Percentiles rank a stretch among this genome's conserved stretches.
Conservation (phyloP, 495 filamentous ascomycete genomes). For the Xylaria castorea region DNA sequence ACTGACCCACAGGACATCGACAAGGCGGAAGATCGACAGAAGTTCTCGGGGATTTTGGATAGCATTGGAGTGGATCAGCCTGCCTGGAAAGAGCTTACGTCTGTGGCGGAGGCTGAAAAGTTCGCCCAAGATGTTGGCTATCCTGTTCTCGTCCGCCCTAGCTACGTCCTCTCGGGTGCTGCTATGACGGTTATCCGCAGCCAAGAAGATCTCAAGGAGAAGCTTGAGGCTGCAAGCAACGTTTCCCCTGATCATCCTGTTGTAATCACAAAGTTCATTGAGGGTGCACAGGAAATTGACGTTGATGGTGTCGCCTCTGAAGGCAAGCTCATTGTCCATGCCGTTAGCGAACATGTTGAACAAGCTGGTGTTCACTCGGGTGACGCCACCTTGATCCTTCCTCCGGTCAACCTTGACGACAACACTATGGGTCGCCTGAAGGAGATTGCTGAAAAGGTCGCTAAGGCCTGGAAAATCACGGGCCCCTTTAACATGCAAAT, state of each 20-base stretch:
- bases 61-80: slow-evolving; percentile 95
- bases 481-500: slow-evolving; percentile 99
- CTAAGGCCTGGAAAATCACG: slow-evolving; percentile 95
- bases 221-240: slow-evolving; percentile 85
- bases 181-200: slow-evolving; percentile 99
- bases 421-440: slow-evolving; percentile 82
- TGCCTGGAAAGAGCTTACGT: slow-evolving; percentile 96
- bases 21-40: slow-evolving; percentile 95
- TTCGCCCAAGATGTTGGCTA: slow-evolving; percentile 92
- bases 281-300: slow-evolving; percentile 96
- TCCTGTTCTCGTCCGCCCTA: slow-evolving; percentile 92
- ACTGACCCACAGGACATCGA: slow-evolving; percentile 94
- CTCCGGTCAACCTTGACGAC: slow-evolving; percentile 78
- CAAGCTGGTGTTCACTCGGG: slow-evolving; percentile 98
- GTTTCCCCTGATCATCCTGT: slow-evolving; percentile 98
- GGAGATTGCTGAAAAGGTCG: slow-evolving; percentile 94
- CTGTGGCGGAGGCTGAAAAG: slow-evolving; percentile 79
- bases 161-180: slow-evolving; percentile 96
- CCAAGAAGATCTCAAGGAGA: slow-evolving; percentile 85
- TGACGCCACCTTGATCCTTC: slow-evolving; percentile 95
- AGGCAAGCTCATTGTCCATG: slow-evolving; percentile 88
- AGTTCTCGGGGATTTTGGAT: slow-evolving; percentile 97
- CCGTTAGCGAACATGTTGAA: slow-evolving; percentile 96
- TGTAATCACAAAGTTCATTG: slow-evolving; percentile 99
- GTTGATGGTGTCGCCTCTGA: slow-evolving; percentile 92